Percentiles rank a stretch among this genome's conserved stretches.
Conservation (phyloP, 1,139 yeast genomes). For the Yarrowia galli region DNA sequence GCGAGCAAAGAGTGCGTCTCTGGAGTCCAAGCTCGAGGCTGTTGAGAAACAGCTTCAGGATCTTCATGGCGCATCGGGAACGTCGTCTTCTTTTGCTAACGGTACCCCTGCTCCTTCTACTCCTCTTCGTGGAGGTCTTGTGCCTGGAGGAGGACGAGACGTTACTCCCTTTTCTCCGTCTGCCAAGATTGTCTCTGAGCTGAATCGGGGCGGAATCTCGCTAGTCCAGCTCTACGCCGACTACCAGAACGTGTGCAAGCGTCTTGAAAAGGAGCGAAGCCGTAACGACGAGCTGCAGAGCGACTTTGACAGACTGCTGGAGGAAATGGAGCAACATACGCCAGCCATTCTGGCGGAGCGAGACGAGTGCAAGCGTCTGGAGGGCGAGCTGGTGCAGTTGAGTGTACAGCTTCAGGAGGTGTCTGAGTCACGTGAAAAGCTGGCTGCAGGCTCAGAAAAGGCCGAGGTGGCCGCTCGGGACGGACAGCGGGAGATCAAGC, state of each 20-base stretch:
- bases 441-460: slow-evolving; percentile 49
- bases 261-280: slow-evolving; percentile 71
- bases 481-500: slow-evolving; percentile 50
- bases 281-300: slow-evolving; percentile 73
- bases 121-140: slow-evolving; percentile 39
- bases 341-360: slow-evolving; percentile 78
- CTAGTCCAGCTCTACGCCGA: slow-evolving; percentile 74
- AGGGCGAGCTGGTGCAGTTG: slow-evolving; percentile 60
- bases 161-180: slow-evolving; percentile 53
- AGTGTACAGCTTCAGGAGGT: slow-evolving; percentile 58
- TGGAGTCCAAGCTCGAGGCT: slow-evolving; percentile 47
- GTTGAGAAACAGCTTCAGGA: slow-evolving; percentile 49
- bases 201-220: slow-evolving; percentile 63
- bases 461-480: slow-evolving; percentile 45
- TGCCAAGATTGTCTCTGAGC: slow-evolving; percentile 57
- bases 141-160: slow-evolving; percentile 41
- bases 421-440: slow-evolving; percentile 55
- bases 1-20: slow-evolving; percentile 45
- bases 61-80: slow-evolving; percentile 42
- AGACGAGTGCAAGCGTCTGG: slow-evolving; percentile 59
- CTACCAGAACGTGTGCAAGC: slow-evolving; percentile 65
- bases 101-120: slow-evolving; percentile 41
- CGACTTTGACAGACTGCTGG: slow-evolving; percentile 73
- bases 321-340: slow-evolving; percentile 79
- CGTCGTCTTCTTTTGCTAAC: slow-evolving; percentile 38